Evolutionary conservation across 148 eudicot genomes (phyloP).

Genomic region (Vaccinium darrowii): DNA sequence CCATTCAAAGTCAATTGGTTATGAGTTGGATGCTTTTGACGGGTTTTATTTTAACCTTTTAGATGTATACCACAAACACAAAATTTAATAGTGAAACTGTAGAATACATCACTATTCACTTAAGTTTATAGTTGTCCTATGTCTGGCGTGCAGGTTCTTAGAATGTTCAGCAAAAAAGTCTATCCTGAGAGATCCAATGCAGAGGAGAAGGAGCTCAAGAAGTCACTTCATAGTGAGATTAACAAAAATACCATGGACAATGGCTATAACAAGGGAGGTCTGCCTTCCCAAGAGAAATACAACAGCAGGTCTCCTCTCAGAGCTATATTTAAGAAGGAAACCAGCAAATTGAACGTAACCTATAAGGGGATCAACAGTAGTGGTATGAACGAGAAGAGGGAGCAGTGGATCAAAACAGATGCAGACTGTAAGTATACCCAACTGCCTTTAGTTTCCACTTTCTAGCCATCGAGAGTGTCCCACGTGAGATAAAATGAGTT

Average conservation of each 20-base stretch:
- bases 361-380: conserved; percentile 20
- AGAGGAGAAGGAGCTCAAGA: conserved; percentile 24
- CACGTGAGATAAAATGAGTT: not conserved
- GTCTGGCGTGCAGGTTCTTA: conserved; percentile 27
- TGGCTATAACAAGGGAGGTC: conserved; percentile 14
- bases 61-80: not conserved
- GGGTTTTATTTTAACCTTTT: not conserved
- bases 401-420: conserved; percentile 79
- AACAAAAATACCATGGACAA: conserved; percentile 16
- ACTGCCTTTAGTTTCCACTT: not conserved
- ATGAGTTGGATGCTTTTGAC: not conserved
- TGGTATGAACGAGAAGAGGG: conserved; percentile 25
- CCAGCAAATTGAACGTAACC: conserved; percentile 15
- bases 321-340: conserved; percentile 22
- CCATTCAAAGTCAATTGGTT: not conserved
- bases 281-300: conserved; percentile 18
- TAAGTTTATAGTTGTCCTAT: not conserved
- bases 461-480: not conserved
- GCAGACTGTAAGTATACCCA: conserved; percentile 63
- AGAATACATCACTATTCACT: not conserved
- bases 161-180: conserved; percentile 45
- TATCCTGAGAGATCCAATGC: conserved; percentile 42
- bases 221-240: conserved; percentile 16
- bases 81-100: not conserved
- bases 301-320: conserved; percentile 21